These are phyloP conservation scores for Daldinia grandis DNA, from an alignment of 495 filamentous ascomycete genomes.

Conservation along the genomic window DNA sequence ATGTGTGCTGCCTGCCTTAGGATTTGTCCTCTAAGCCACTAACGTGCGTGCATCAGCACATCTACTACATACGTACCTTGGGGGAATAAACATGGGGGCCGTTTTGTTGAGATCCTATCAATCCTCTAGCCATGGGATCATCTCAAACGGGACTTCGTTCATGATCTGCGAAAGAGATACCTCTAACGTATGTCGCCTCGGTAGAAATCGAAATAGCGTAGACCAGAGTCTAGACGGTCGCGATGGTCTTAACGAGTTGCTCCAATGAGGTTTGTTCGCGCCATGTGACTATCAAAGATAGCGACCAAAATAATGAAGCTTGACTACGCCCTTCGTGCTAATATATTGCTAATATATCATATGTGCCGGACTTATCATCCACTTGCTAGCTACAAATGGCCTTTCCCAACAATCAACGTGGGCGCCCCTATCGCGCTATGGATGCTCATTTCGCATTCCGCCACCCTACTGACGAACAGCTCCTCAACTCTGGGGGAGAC, in stretches of 20 bases:
- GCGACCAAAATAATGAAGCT: background rate
- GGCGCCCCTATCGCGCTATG: background rate
- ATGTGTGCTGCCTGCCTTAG: conserved; percentile 1
- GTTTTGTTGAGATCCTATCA: conserved; percentile 33
- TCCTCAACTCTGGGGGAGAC: conserved; percentile 26
- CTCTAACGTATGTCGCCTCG: conserved; percentile 7
- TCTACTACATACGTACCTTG: conserved; percentile 28
- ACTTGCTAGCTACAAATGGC: background rate
- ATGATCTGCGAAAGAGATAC: conserved; percentile 20
- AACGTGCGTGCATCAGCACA: conserved; percentile 27
- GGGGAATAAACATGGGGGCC: conserved; percentile 35
- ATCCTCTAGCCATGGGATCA: conserved; percentile 14
- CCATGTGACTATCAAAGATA: background rate
- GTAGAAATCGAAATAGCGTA: conserved; percentile 10
- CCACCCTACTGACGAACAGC: background rate
- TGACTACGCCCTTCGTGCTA: background rate
- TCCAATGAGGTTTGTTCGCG: background rate
- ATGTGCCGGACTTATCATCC: background rate
- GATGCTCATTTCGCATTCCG: conserved; percentile 1
- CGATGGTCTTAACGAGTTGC: background rate
- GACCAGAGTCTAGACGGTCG: background rate
- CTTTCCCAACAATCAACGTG: background rate
- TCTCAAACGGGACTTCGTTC: conserved; percentile 35
- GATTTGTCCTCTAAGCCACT: conserved; percentile 10
- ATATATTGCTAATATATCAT: conserved; percentile 3